A percentile compares a stretch with the other conserved stretches of the same genome.
These are phyloP conservation scores for Ceratocystis lukuohia DNA, from an alignment of 2,329 filamentous ascomycete species.

Conservation along the genomic window DNA sequence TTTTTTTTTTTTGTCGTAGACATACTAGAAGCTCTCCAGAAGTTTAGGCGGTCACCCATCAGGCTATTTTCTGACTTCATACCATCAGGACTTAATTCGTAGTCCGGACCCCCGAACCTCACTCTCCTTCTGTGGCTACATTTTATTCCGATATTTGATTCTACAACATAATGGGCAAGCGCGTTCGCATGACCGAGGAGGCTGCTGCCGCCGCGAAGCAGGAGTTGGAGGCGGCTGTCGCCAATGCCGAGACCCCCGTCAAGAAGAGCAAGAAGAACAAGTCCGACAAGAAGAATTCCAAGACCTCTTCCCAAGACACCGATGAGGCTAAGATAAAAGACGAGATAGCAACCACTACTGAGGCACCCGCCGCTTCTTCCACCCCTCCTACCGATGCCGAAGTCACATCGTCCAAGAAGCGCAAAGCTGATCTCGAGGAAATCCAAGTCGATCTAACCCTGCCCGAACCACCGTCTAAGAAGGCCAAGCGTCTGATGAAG, in stretches of 20 bases:
- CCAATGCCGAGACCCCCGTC: neutral
- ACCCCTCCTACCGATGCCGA: constrained; percentile 5
- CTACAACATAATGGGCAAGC: constrained; percentile 13
- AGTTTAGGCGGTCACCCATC: neutral
- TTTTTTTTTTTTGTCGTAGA: constrained; percentile 4
- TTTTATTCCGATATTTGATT: neutral
- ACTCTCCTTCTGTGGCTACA: neutral
- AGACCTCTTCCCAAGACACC: neutral
- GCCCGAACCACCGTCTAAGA: constrained; percentile 93
- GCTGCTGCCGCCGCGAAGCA: constrained; percentile 8
- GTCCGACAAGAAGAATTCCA: neutral
- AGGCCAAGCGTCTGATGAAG: constrained; percentile 77
- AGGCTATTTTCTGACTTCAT: neutral
- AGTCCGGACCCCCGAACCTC: neutral
- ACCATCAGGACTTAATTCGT: neutral
- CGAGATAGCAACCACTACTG: neutral
- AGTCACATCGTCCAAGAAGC: constrained; percentile 44
- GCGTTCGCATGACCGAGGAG: constrained; percentile 14
- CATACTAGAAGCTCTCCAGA: neutral
- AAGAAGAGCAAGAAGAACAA: constrained; percentile 7
- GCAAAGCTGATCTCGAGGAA: constrained; percentile 56
- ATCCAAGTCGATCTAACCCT: constrained; percentile 80
- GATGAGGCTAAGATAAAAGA: neutral
- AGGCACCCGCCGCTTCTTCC: neutral
- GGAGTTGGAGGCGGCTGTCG: constrained; percentile 6